Base-by-base conservation (phyloP, 176 grass and related monocot species). In the Oryza longistaminata region DNA sequence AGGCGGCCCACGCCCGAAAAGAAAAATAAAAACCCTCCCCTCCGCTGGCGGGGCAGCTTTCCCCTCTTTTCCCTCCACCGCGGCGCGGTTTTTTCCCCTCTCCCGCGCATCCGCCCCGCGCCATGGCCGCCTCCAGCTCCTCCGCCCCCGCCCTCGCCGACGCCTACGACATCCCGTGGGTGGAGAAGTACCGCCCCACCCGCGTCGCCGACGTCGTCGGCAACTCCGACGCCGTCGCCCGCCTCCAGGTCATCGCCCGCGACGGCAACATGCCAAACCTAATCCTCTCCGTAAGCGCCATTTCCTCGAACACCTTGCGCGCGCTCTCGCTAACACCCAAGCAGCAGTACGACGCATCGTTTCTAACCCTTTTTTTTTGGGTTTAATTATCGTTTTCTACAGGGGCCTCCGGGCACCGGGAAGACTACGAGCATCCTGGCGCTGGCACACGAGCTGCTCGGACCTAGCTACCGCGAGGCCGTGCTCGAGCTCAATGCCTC, bases 351-450 rank as follows among this genome's bases (percentile, higher is more conserved):
- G 52, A 16, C 22, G 33, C 24, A 2, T 6, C 19, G 48, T 19
- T 61, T 64, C 52, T 50, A 4, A 22, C 13, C 0, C 21, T 8
- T 1, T 8, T 1, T 3, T n/a, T 21, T 13, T 1, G n/a, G n/a
- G n/a, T 22, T 37, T 37, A 22, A 62, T 4, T 21, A 7, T 62
- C 58, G 10, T 24, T 19, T 7, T 62, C 21, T 11, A 12, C 74
- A 99, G 96, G 96, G 96, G 4, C 96, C 96, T 82, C 96, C 96
- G 25, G 96, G 96, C 3, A 99, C 93, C 0, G 96, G 96, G 35
- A 99, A 99, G 81, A 99, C 93, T 19, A 96, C 96, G 27, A 99
- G 96, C 74, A 99, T 99, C 85, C 91, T 99, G 68, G 93, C 96
- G 17, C 81, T 99, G 19, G 96, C 96, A 0, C 96, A 91, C 71